A percentile compares a stretch with the other conserved stretches of the same genome.
Evolutionary conservation across 768 basidiomycete species (phyloP).

Genomic region (Cyclocybe aegerita): DNA sequence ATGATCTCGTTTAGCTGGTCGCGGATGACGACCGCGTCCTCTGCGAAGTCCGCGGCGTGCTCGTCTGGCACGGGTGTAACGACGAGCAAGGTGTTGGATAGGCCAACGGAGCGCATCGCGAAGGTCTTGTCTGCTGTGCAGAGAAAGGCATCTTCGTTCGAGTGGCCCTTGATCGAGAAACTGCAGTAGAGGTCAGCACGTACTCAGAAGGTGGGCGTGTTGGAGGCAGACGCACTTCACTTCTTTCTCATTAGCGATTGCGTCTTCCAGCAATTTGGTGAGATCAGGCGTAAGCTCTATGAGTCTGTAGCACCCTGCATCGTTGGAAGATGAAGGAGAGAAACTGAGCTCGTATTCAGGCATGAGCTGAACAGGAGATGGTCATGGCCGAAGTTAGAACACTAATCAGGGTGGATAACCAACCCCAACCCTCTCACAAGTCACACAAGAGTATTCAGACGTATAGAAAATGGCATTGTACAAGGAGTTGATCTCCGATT

Average conservation of each 20-base stretch:
- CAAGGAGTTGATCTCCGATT: slow-evolving; percentile 15
- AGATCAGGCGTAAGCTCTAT: slow-evolving; percentile 76
- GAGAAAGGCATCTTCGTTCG: slow-evolving; percentile 84
- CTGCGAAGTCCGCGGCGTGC: slow-evolving; percentile 23
- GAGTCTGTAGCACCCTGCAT: slow-evolving; percentile 61
- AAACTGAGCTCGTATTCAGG: slow-evolving; percentile 51
- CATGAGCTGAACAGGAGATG: slow-evolving; percentile 31
- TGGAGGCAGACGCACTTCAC: slow-evolving; percentile 11
- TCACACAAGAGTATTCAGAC: no score
- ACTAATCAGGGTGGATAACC: no score
- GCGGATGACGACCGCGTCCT: slow-evolving; percentile 62
- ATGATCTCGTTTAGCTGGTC: slow-evolving; percentile 83
- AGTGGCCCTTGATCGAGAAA: slow-evolving; percentile 77
- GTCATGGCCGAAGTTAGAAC: no score
- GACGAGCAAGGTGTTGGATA: slow-evolving; percentile 87
- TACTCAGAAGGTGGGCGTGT: neutral
- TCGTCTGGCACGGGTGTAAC: slow-evolving; percentile 50
- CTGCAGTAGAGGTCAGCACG: slow-evolving; percentile 32
- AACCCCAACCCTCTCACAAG: no score
- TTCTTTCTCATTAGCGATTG: slow-evolving; percentile 30
- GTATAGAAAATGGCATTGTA: neutral
- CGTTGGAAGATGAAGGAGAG: slow-evolving; percentile 44
- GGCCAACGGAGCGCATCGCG: slow-evolving; percentile 75
- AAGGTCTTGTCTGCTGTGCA: slow-evolving; percentile 86
- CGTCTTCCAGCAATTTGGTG: slow-evolving; percentile 57